Conservation (phyloP, 495 filamentous ascomycete genomes). For the Talaromyces trachyspermus region DNA sequence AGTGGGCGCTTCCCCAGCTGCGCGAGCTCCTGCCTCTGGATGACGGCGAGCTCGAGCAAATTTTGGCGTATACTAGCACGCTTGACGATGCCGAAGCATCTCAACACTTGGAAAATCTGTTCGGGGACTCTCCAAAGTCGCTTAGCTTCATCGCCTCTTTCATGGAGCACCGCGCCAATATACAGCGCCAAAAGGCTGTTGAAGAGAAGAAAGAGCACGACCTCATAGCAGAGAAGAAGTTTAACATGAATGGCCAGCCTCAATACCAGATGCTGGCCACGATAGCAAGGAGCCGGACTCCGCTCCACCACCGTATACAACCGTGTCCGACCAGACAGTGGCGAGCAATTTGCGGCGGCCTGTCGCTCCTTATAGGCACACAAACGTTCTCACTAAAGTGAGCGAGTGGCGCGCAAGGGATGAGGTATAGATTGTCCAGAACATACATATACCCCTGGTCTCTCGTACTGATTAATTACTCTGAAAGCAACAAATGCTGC, state of each 20-base stretch:
- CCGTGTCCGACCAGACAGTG: not conserved
- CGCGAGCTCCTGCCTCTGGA: slow-evolving; percentile 1
- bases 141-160: slow-evolving; percentile 3
- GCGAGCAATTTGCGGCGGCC: not conserved
- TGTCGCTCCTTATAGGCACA: slow-evolving; percentile 5
- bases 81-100: slow-evolving; percentile 4
- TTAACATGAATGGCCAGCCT: not conserved
- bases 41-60: slow-evolving; percentile 3
- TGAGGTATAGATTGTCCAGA: too few relatives aligned
- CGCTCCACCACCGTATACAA: not conserved
- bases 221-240: too few relatives aligned
- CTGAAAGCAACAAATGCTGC: slow-evolving; percentile 32
- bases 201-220: not conserved
- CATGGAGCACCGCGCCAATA: not conserved
- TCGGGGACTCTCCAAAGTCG: slow-evolving; percentile 2
- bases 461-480: not conserved
- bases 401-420: slow-evolving; percentile 26
- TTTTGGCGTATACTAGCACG: not conserved
- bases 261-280: too few relatives aligned
- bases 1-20: not conserved
- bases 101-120: not conserved
- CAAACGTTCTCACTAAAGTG: slow-evolving; percentile 31
- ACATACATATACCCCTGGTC: not conserved
- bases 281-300: too few relatives aligned
- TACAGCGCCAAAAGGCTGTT: not conserved